A percentile compares a stretch with the other conserved stretches of the same genome.
These are phyloP conservation scores for Leucocoprinus sp. DNA, from an alignment of 768 basidiomycete genomes.

Conservation along the genomic window DNA sequence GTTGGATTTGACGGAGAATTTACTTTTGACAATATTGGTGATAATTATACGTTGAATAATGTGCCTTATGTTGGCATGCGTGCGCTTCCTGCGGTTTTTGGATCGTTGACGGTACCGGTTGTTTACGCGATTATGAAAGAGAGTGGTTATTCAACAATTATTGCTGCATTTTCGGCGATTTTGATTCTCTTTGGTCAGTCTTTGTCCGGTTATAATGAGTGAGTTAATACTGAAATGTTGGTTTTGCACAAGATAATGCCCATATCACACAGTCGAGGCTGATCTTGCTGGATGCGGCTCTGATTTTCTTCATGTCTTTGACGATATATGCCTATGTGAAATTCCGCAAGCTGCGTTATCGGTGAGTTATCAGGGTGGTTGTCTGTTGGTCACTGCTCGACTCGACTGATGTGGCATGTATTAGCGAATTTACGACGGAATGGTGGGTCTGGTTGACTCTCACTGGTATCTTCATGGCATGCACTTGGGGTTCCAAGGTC, in stretches of 20 bases:
- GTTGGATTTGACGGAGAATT: conserved; percentile 95
- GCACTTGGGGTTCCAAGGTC: conserved; percentile 96
- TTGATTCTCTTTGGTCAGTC: conserved; percentile 82
- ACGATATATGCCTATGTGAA: conserved; percentile 91
- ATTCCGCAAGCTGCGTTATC: conserved; percentile 91
- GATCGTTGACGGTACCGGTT: conserved; percentile 82
- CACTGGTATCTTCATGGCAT: conserved; percentile 91
- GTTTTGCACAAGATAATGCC: conserved; percentile 68
- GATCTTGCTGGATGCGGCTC: conserved; percentile 87
- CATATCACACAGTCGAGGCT: conserved; percentile 95
- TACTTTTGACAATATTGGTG: conserved; percentile 91
- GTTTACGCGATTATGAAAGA: conserved; percentile 98
- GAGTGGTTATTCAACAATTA: conserved; percentile 87
- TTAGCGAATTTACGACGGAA: conserved; percentile 74
- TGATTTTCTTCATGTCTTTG: conserved; percentile 93
- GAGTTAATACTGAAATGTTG: neutral
- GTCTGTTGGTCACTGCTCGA: conserved; percentile 10
- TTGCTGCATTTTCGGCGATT: conserved; percentile 83
- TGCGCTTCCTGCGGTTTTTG: conserved; percentile 84
- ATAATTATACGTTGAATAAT: conserved; percentile 77
- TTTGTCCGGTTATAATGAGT: neutral
- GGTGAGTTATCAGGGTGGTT: conserved; percentile 35
- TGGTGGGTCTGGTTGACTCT: conserved; percentile 96
- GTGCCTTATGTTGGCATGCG: conserved; percentile 95
- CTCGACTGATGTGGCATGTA: neutral